Base-by-base conservation (phyloP, 768 basidiomycete species). In the Leccinum rimulosum region DNA sequence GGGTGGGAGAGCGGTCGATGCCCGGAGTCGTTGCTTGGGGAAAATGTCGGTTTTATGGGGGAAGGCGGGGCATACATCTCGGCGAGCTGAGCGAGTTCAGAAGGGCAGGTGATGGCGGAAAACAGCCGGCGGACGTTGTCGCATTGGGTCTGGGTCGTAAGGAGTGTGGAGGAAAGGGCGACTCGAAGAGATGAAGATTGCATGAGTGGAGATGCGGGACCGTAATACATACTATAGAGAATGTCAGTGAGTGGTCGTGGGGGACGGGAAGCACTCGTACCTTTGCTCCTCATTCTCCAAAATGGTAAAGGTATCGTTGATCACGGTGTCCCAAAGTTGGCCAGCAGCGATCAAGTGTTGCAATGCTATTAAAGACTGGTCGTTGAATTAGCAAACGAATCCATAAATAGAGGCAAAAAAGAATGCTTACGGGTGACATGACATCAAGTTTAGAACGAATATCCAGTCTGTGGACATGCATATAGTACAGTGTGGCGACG, bases 61-160 rank as follows among this genome's bases (percentile, higher is more conserved):
- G 87, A 89, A 0, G 90, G 82, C 6, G 92, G 91, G 0, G 90
- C 89, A 70, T 94, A 94, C 92, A 94, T 94, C 73, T 91, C 91
- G 11, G 88, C 78, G 11, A 94, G 79, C 68, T 90, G 91, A 10
- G 86, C 79, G n/a, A 92, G 76, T 63, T 89, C 86, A 14, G 80
- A 70, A 7, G 88, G 86, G 7, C 82, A 83, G 0, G 91, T 87
- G 50, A 94, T 82, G 14, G 91, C 91, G 7, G 86, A 81, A 51
- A 94, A 81, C 3, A 93, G 81, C 52, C 87, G 85, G 33, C 92
- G 88, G 62, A 93, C 84, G 58, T 88, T 89, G 68, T 93, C 91
- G 67, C 86, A 89, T 72, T 93, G 91, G 0, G 80, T 84, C 66
- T 91, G 88, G 0, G 89, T 91, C 12, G 85, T 87, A 67, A 87